A percentile compares a stretch with the other conserved stretches of the same genome.
These are phyloP conservation scores for Ganoderma lucidum DNA, from an alignment of 1,284 basidiomycete genomes.

Conservation along the genomic window DNA sequence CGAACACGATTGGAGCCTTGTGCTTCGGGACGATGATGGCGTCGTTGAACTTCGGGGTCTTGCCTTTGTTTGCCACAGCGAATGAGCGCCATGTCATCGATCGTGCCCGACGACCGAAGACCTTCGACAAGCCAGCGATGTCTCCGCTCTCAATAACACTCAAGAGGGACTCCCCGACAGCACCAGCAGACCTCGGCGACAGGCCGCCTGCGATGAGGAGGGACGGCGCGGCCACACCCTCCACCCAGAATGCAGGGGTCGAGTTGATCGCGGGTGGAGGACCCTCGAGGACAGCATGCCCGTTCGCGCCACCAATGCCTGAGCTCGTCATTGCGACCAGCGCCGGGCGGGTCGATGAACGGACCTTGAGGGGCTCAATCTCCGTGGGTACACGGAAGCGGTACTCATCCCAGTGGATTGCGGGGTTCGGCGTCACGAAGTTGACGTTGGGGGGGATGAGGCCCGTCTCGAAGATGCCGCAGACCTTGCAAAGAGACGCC, in stretches of 20 bases:
- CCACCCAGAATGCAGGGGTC: slow-evolving; percentile 15
- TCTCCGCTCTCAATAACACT: slow-evolving; percentile 14
- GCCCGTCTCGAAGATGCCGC: slow-evolving; percentile 45
- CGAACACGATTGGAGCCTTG: slow-evolving; percentile 44
- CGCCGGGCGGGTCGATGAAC: slow-evolving; percentile 28
- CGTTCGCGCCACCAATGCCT: slow-evolving; percentile 54
- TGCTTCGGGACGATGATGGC: slow-evolving; percentile 39
- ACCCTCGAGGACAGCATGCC: slow-evolving; percentile 48
- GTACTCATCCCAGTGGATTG: slow-evolving; percentile 48
- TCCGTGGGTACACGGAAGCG: slow-evolving; percentile 38
- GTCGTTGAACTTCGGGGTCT: slow-evolving; percentile 30
- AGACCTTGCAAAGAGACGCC: slow-evolving; percentile 52
- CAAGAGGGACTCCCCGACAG: slow-evolving; percentile 14
- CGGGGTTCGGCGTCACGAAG: slow-evolving; percentile 45
- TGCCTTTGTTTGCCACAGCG: slow-evolving; percentile 18
- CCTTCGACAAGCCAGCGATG: slow-evolving; percentile 20
- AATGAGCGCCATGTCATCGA: slow-evolving; percentile 46
- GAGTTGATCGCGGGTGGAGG: slow-evolving; percentile 32
- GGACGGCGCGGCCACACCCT: slow-evolving; percentile 26
- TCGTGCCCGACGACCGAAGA: slow-evolving; percentile 40
- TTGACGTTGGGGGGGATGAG: slow-evolving; percentile 52
- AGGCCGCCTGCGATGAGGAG: slow-evolving; percentile 48
- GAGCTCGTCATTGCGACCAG: slow-evolving; percentile 51
- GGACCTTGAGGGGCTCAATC: slow-evolving; percentile 32
- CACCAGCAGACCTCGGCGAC: slow-evolving; percentile 39